Evolutionary conservation across 2,329 filamentous ascomycete species (phyloP).

Genomic region (Trichoderma afroharzianum): DNA sequence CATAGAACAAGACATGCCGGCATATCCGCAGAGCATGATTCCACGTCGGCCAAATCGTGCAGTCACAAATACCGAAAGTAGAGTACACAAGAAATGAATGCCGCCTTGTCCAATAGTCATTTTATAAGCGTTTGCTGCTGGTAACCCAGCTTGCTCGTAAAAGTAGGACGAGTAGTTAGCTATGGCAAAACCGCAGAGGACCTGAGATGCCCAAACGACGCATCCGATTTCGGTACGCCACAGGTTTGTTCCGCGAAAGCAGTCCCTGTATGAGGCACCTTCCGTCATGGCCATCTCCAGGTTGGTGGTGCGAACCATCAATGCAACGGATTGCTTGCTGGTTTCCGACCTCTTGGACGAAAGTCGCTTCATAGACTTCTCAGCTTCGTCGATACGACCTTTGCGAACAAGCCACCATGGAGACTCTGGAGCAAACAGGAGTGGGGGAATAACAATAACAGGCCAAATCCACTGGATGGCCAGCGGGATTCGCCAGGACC

Average conservation of each 20-base stretch:
- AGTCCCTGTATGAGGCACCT: background rate
- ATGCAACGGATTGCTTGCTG: background rate
- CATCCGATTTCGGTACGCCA: background rate
- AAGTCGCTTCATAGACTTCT: background rate
- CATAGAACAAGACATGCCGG: background rate
- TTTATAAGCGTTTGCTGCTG: background rate
- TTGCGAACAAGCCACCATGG: slow-evolving; percentile 40
- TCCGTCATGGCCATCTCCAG: background rate
- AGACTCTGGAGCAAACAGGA: slow-evolving; percentile 29
- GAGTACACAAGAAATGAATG: background rate
- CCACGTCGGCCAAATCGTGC: background rate
- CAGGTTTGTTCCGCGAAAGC: background rate
- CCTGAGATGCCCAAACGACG: background rate
- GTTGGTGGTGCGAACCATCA: background rate
- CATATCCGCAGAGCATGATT: background rate
- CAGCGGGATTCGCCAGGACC: slow-evolving; percentile 43
- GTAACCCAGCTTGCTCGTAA: background rate
- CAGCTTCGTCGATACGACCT: slow-evolving; percentile 23
- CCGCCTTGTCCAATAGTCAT: background rate
- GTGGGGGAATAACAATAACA: slow-evolving; percentile 24
- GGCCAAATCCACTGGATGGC: slow-evolving; percentile 15
- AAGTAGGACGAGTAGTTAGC: background rate
- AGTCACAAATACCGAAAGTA: background rate
- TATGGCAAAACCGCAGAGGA: background rate
- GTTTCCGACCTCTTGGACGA: background rate